Conservation (phyloP, 345 rosid species). For the Euphorbia peplus region DNA sequence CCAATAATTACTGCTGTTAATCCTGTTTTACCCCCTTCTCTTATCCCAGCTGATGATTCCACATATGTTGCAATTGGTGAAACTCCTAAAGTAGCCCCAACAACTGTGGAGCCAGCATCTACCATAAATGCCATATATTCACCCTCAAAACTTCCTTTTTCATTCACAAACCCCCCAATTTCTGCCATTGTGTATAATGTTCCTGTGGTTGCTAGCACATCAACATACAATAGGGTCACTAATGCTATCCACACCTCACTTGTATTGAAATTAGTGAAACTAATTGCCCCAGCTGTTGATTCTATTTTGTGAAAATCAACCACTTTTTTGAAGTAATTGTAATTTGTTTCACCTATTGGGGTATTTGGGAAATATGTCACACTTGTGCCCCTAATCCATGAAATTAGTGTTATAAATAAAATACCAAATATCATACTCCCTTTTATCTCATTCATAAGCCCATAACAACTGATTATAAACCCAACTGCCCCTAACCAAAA, state of each 20-base stretch:
- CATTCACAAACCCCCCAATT: conserved; percentile 61
- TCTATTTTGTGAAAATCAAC: conserved; percentile 69
- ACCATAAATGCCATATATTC: conserved; percentile 74
- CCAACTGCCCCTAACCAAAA: conserved; percentile 76
- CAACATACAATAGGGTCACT: conserved; percentile 59
- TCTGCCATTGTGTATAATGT: conserved; percentile 81
- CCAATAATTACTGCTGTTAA: conserved; percentile 67
- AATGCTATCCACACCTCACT: conserved; percentile 74
- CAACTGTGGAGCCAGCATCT: conserved; percentile 70
- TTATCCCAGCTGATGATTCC: conserved; percentile 82
- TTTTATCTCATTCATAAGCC: conserved; percentile 63
- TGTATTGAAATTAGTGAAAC: conserved; percentile 52
- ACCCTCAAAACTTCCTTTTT: conserved; percentile 67
- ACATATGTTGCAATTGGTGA: conserved; percentile 61
- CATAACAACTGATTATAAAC: conserved; percentile 59
- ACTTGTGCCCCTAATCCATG: conserved; percentile 78
- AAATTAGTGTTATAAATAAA: conserved; percentile 56
- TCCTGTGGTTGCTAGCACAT: conserved; percentile 70
- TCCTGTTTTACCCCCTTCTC: conserved; percentile 92
- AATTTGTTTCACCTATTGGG: conserved; percentile 53
- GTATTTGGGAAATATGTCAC: conserved; percentile 67
- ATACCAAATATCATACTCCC: conserved; percentile 88
- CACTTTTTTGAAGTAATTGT: conserved; percentile 58
- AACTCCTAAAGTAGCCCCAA: conserved; percentile 67
- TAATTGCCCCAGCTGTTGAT: conserved; percentile 67